These are phyloP conservation scores for Kalmusia sp. DNA, from an alignment of 2,329 filamentous ascomycete genomes.

Conservation along the genomic window DNA sequence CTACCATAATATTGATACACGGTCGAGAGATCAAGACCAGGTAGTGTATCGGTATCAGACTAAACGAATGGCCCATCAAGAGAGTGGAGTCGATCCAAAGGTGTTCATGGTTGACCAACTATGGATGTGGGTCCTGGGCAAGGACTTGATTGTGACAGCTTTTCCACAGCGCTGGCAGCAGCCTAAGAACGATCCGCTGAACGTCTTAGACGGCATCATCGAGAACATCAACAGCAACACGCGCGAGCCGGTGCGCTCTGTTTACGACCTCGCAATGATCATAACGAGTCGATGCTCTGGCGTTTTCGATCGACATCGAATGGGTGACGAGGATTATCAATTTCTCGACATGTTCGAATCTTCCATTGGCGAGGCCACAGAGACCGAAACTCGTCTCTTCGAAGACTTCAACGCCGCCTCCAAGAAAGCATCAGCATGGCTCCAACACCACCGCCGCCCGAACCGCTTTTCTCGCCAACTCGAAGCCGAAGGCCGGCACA, in stretches of 20 bases:
- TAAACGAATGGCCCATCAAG: slow-evolving; percentile 23
- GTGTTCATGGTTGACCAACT: slow-evolving; percentile 75
- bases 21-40: slow-evolving; percentile 66
- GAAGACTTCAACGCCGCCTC: slow-evolving; percentile 67
- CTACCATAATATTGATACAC: slow-evolving; percentile 69
- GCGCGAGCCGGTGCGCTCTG: slow-evolving; percentile 63
- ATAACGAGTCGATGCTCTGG: slow-evolving; percentile 67
- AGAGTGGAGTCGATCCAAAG: slow-evolving; percentile 57
- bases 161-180: slow-evolving; percentile 67
- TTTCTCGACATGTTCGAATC: slow-evolving; percentile 73
- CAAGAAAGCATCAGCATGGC: slow-evolving; percentile 62
- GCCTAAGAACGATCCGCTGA: slow-evolving; percentile 67
- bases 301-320: slow-evolving; percentile 65
- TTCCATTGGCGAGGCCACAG: slow-evolving; percentile 61
- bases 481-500: slow-evolving; percentile 41
- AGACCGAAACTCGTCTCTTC: slow-evolving; percentile 65
- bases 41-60: slow-evolving; percentile 68
- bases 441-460: slow-evolving; percentile 57
- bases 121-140: slow-evolving; percentile 69
- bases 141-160: slow-evolving; percentile 66
- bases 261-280: slow-evolving; percentile 68
- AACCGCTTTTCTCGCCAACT: slow-evolving; percentile 46
- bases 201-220: slow-evolving; percentile 68
- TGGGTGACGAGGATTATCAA: slow-evolving; percentile 66
- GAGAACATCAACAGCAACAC: slow-evolving; percentile 72